These are phyloP conservation scores for Tetrahymena malaccensis DNA, from an alignment of 73 alveolate genomes.

Conservation along the genomic window DNA sequence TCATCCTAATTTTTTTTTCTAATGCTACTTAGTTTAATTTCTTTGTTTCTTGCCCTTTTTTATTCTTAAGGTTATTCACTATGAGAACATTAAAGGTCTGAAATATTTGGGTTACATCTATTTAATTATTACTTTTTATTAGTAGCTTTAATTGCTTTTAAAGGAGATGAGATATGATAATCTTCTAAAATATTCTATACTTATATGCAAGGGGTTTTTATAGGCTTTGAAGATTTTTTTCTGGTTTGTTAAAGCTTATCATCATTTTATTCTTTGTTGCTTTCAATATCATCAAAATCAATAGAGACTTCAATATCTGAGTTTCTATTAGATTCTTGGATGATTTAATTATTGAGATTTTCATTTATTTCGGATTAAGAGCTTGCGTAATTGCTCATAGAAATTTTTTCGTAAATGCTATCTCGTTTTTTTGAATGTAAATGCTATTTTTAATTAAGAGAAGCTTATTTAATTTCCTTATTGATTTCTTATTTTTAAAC, in stretches of 20 bases:
- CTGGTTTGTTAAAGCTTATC: background rate
- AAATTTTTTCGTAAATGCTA: background rate
- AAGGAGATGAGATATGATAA: background rate
- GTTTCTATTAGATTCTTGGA: background rate
- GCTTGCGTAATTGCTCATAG: background rate
- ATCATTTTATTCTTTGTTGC: background rate
- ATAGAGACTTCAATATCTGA: background rate
- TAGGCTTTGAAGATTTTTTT: background rate
- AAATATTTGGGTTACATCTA: no score
- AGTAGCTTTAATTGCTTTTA: background rate
- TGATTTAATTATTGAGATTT: background rate
- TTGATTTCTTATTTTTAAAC: background rate
- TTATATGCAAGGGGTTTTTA: background rate
- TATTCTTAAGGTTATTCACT: background rate
- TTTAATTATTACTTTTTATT: no score
- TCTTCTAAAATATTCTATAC: background rate
- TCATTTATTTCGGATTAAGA: background rate
- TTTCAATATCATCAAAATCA: background rate
- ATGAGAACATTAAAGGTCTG: background rate
- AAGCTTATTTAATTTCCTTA: background rate
- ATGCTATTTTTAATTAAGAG: background rate
- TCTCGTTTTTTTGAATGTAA: background rate
- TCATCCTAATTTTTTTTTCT: background rate
- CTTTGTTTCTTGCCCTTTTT: background rate
- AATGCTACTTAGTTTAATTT: no score